A percentile compares a stretch with the other conserved stretches of the same genome.
Conservation (phyloP, 345 rosid genomes). For the Euphorbia pulcherrima region DNA sequence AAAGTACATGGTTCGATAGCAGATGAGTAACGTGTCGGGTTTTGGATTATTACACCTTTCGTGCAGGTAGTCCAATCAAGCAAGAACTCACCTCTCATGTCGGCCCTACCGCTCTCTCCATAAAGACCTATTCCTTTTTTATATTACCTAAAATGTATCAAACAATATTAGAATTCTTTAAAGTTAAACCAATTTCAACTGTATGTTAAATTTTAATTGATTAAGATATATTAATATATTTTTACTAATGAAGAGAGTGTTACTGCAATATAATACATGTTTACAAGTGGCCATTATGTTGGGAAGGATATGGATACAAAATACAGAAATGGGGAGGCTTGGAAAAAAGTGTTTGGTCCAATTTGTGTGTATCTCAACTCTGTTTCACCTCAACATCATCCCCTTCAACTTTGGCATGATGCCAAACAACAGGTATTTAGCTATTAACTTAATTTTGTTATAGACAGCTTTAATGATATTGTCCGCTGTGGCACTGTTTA, state of each 20-base stretch:
- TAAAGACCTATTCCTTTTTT: conserved; percentile 31
- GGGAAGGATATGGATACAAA: conserved; percentile 56
- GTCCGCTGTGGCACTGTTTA: too few relatives aligned
- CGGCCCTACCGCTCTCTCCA: conserved; percentile 62
- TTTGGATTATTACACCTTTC: conserved; percentile 86
- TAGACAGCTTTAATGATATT: too few relatives aligned
- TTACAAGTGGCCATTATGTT: conserved; percentile 70
- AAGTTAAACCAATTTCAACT: too few relatives aligned
- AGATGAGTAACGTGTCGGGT: conserved; percentile 47
- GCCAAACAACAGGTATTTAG: conserved; percentile 71
- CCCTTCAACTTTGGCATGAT: conserved; percentile 57
- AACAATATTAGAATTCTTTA: too few relatives aligned
- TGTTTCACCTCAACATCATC: conserved; percentile 17
- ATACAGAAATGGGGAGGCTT: conserved; percentile 48
- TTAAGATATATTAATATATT: too few relatives aligned
- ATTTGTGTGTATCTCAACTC: conserved; percentile 72
- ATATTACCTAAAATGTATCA: too few relatives aligned
- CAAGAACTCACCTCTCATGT: conserved; percentile 88
- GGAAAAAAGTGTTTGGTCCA: conserved; percentile 89
- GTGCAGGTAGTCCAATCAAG: conserved; percentile 60
- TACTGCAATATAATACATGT: conserved; percentile 47
- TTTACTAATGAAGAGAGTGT: too few relatives aligned
- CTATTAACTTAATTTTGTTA: too few relatives aligned
- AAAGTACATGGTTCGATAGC: conserved; percentile 82
- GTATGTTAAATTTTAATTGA: too few relatives aligned